Evolutionary conservation across 805 yeast genomes (phyloP).

Genomic region (Komagataella populi): DNA sequence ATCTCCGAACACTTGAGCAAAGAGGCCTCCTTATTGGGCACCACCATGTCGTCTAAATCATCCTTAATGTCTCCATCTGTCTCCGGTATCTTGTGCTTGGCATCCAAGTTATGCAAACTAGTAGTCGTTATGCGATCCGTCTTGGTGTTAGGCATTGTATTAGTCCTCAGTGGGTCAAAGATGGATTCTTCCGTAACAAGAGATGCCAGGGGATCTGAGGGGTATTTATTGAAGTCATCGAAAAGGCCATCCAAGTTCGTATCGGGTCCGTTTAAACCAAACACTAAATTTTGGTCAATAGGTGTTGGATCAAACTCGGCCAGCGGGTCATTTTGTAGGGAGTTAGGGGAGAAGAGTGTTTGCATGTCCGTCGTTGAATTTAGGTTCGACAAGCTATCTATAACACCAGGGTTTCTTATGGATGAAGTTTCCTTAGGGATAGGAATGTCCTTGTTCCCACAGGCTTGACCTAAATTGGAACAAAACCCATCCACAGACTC

Average conservation of each 20-base stretch:
- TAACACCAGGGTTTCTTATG: not conserved
- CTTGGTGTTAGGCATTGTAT: not conserved
- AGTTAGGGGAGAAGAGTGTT: not conserved
- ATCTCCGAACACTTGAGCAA: slow-evolving; percentile 75
- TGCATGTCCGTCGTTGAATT: not conserved
- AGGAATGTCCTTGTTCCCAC: slow-evolving; percentile 66
- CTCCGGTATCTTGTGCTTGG: slow-evolving; percentile 3
- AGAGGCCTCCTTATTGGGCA: slow-evolving; percentile 53
- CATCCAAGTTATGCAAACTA: slow-evolving; percentile 8
- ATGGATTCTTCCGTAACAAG: slow-evolving; percentile 43
- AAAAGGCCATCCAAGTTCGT: not conserved
- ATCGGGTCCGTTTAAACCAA: slow-evolving; percentile 10
- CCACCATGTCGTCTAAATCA: slow-evolving; percentile 30
- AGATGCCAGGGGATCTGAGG: slow-evolving; percentile 22
- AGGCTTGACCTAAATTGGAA: slow-evolving; percentile 59
- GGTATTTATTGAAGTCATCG: slow-evolving; percentile 3
- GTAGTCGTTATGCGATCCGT: slow-evolving; percentile 7
- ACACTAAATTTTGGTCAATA: slow-evolving; percentile 43
- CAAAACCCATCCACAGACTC: slow-evolving; percentile 72
- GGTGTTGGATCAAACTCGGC: slow-evolving; percentile 30
- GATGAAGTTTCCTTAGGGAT: slow-evolving; percentile 29
- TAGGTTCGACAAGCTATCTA: not conserved
- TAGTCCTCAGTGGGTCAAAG: slow-evolving; percentile 35
- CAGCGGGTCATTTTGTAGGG: slow-evolving; percentile 22
- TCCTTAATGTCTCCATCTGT: slow-evolving; percentile 10